Base-by-base conservation (phyloP, 495 filamentous ascomycete genomes). In the Daldinia caldariorum region DNA sequence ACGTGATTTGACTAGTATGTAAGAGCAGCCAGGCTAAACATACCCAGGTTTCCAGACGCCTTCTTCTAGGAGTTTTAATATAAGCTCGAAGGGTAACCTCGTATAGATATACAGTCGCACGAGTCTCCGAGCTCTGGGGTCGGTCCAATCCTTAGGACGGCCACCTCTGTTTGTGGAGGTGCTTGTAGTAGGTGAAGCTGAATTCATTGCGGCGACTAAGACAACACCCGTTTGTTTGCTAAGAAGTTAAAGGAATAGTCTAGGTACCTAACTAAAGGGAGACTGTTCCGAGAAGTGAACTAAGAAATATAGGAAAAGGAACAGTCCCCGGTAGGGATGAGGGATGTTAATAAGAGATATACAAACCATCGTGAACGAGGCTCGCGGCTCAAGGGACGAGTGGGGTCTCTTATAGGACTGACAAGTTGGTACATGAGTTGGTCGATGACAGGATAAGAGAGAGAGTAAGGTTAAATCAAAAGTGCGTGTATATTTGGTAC, bases 91-190 rank as follows among this genome's bases (percentile, higher is more conserved):
- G 1, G 79, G 77, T 31, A 84, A 67, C 1, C 74, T 82, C 3
- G 81, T 82, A 63, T 80, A 83, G 37, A 83, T 73, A 55, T 84
- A 83, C 5, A 84, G 77, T 20, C 82, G 73, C 10, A 79, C 77
- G 13, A 83, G 66, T 67, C 81, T 80, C n/a, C 82, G 78, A 14
- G 78, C 80, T 12, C 80, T 77, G 7, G 78, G 78, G 9, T 78
- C 63, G 18, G 81, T 82, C 82, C 82, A 84, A 37, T 82, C 78
- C 16, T 80, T 79, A 29, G 82, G 82, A 0, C 82, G 74, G 1
- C 82, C 82, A 32, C 80, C 82, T 64, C 77, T 74, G 32, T 73
- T 75, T 6, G 75, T 77, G 2, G 75, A 73, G 12, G 70, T 45
- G 41, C 55, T 77, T n/a, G 72, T 72, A 45, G 73, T 77, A 34